Evolutionary conservation across 2,329 filamentous ascomycete genomes (phyloP).

Genomic region (Ophiosphaerella narmari): DNA sequence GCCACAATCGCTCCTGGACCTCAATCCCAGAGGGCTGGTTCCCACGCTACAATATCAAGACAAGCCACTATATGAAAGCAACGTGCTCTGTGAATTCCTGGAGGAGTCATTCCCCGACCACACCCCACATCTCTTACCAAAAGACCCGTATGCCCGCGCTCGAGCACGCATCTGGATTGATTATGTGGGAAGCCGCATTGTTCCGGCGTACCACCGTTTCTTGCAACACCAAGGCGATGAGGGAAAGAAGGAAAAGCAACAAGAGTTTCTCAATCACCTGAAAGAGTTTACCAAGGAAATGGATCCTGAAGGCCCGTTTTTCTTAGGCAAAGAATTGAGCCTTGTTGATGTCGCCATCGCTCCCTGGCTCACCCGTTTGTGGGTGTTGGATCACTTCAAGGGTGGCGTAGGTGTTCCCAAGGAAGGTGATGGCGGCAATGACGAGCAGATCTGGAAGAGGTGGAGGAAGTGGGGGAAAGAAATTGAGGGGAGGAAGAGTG

Average conservation of each 20-base stretch:
- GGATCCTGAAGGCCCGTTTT: slow-evolving; percentile 67
- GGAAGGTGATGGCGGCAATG: slow-evolving; percentile 54
- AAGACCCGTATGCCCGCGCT: slow-evolving; percentile 67
- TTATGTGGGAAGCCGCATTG: slow-evolving; percentile 68
- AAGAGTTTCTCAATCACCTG: slow-evolving; percentile 63
- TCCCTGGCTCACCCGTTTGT: slow-evolving; percentile 74
- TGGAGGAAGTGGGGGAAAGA: slow-evolving; percentile 70
- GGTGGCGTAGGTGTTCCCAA: slow-evolving; percentile 57
- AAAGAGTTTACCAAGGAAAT: slow-evolving; percentile 67
- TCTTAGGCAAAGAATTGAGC: slow-evolving; percentile 65
- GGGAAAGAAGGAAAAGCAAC: slow-evolving; percentile 57
- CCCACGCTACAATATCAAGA: slow-evolving; percentile 65
- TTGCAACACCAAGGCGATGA: slow-evolving; percentile 47
- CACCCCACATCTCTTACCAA: slow-evolving; percentile 60
- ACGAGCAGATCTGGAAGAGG: slow-evolving; percentile 64
- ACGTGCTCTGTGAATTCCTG: slow-evolving; percentile 74
- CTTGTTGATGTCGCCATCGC: slow-evolving; percentile 73
- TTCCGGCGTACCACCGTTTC: slow-evolving; percentile 71
- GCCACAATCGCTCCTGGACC: slow-evolving; percentile 65
- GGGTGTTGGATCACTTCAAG: slow-evolving; percentile 78
- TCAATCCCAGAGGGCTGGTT: slow-evolving; percentile 77
- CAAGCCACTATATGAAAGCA: slow-evolving; percentile 73
- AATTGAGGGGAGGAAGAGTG: slow-evolving; percentile 63
- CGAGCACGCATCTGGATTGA: slow-evolving; percentile 74
- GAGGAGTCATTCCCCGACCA: slow-evolving; percentile 68